Evolutionary conservation across 2,329 filamentous ascomycete genomes (phyloP), one percentile per base, ranked within the genome.

Genomic region (Xylariaceae sp.): DNA sequence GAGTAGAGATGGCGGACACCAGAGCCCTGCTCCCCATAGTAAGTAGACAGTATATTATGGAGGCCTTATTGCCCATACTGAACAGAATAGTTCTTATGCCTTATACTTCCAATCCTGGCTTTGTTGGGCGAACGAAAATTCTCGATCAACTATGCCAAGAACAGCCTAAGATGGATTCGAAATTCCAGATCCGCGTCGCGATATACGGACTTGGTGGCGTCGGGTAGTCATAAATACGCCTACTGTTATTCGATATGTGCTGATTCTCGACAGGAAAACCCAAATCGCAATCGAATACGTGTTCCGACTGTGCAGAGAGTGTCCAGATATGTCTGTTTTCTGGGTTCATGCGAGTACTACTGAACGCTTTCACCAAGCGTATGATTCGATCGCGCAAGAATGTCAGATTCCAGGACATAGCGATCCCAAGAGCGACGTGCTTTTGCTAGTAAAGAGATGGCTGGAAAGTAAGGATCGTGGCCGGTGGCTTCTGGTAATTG

Each of bases 401-500:
- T 68, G 63, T 37, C 32, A 58, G 0, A 60, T 48, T 47, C 46
- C 65, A 1, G 63, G 65, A 8, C 43, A 57, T 29, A 7, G 39
- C 9, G 34, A 46, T 18, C 49, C 49, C 7, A 22, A 51, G 22
- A n/a, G 18, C 0, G 58, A 70, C 16, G 32, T 64, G 13, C 47
- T 69, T 3, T 9, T 34, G 0, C 47, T 68, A 5, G 61, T 69
- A 1, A 67, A 64, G 47, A 43, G 5, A 1, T 71, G 68, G 67
- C 51, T 70, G 3, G 60, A 66, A 30, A 52, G 39, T 1, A 60
- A 64, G 1, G 32, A 54, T 3, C 36, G 53, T 34, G 67, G 70
- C 6, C 63, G 55, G 32, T 76, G 71, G 73, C 60, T 76, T 36
- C 57, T 76, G 1, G 61, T 77, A 2, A 56, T 76, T 5, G 70